phyloP scores from a whole-genome alignment of 331 rosid genomes.

The Spiraea crenata region DNA sequence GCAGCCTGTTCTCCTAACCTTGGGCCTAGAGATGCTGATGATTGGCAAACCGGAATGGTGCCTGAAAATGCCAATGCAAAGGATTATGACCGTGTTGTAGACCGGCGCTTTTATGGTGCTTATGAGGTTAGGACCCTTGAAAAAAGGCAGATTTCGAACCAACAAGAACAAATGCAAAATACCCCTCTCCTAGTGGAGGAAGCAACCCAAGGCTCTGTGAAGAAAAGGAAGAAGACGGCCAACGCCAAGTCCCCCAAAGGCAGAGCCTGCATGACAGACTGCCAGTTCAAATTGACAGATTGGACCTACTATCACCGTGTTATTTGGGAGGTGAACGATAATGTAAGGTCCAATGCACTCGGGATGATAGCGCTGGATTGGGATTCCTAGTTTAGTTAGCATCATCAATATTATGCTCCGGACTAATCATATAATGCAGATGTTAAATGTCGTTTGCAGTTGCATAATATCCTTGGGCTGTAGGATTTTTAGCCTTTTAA shows the following conservation, averaged over 20 bases:
- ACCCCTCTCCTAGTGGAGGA: background rate
- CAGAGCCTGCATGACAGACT: background rate
- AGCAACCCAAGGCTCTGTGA: background rate
- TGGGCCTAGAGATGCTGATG: slow-evolving; percentile 1
- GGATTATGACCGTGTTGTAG: background rate
- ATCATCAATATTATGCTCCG: background rate
- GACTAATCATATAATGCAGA: no score
- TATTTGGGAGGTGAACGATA: background rate
- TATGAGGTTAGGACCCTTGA: background rate
- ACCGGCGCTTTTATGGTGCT: background rate
- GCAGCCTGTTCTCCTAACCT: background rate
- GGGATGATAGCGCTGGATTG: background rate
- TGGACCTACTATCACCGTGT: background rate
- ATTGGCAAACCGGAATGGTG: slow-evolving; percentile 8
- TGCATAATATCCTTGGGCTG: no score
- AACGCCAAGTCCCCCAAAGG: background rate
- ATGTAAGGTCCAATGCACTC: background rate
- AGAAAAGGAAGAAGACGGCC: background rate
- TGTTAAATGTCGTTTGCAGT: background rate
- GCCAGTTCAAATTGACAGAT: background rate
- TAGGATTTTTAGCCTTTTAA: no score
- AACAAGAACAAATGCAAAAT: background rate
- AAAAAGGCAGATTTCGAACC: no score
- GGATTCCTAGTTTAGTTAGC: background rate
- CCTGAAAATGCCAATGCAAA: background rate